Evolutionary conservation across 106 monocot species (phyloP), one percentile per base, ranked within the genome.

Genomic region (Dioscorea alata): DNA sequence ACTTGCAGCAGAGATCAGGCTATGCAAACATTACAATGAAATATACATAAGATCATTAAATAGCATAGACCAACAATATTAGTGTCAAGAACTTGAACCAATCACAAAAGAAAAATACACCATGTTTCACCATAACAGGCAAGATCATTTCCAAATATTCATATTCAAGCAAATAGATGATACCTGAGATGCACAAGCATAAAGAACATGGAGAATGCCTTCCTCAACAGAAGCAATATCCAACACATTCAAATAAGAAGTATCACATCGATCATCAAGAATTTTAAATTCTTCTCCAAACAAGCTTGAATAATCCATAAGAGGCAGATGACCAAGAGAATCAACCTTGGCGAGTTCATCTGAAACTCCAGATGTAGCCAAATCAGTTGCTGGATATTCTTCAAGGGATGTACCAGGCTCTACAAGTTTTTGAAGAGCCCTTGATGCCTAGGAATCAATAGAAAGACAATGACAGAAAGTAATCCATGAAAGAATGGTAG

Each of bases 131-230:
- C 42, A 42, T 42, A 42, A 42, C 42, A 42, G 42, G 19, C 54
- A 56, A 49, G 49, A 48, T 60, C 48, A 13, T 60, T 71, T 15
- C 22, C 12, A 23, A 4, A 60, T 33, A 10, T 48, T 16, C 18
- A 71, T 8, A 60, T 21, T 18, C 34, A 25, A 17, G 12, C 22
- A 25, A 23, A 53, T 50, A 51, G 57, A 9, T 68, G 61, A 73
- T 82, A 97, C 97, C 76, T 97, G 80, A 67, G 87, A 84, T 49
- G 87, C 85, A 79, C 89, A 92, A 69, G 86, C 89, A 87, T 87
- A 97, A 2, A 97, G 80, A 49, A 97, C 70, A 87, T 97, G 97
- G 33, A 97, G 77, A 75, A 97, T 74, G 32, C 85, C 89, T 85
- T 97, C 97, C 85, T 97, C 97, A 67, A 90, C 72, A 31, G 78